Percentiles rank a stretch among this genome's conserved stretches.
phyloP scores from a whole-genome alignment of 176 grass and related monocot species.

The Oryza coarctata region DNA sequence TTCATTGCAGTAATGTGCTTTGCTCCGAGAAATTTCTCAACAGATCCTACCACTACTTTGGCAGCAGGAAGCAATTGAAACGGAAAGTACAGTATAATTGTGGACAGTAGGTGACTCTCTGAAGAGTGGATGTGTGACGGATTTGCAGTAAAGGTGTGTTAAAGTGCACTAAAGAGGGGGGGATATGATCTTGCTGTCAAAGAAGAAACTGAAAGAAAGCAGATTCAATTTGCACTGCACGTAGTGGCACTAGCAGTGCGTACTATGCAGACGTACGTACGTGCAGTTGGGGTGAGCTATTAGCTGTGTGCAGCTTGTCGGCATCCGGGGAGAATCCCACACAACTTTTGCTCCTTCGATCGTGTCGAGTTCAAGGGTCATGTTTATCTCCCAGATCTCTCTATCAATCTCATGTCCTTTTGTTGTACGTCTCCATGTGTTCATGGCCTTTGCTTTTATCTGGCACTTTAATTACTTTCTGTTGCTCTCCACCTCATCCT shows the following conservation, averaged over 20 bases:
- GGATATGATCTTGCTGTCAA: neutral
- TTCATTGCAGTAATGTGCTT: no score
- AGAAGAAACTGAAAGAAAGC: neutral
- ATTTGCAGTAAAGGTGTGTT: neutral
- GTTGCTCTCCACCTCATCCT: no score
- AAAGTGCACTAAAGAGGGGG: no score
- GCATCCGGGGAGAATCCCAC: conserved; percentile 16
- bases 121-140: neutral
- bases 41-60: no score
- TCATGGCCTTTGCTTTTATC: neutral
- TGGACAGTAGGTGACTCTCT: no score
- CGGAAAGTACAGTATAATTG: neutral
- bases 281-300: neutral
- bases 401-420: neutral
- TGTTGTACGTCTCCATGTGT: neutral
- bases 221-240: neutral
- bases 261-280: neutral
- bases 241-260: neutral
- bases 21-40: no score
- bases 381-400: neutral
- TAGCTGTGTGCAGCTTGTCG: conserved; percentile 25
- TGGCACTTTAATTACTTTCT: no score
- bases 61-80: no score
- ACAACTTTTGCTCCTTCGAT: neutral
- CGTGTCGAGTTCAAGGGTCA: neutral